Percentiles rank a stretch among this genome's conserved stretches.
Evolutionary conservation across 2,329 filamentous ascomycete genomes (phyloP).

Genomic region (Elsinoe ampelina): DNA sequence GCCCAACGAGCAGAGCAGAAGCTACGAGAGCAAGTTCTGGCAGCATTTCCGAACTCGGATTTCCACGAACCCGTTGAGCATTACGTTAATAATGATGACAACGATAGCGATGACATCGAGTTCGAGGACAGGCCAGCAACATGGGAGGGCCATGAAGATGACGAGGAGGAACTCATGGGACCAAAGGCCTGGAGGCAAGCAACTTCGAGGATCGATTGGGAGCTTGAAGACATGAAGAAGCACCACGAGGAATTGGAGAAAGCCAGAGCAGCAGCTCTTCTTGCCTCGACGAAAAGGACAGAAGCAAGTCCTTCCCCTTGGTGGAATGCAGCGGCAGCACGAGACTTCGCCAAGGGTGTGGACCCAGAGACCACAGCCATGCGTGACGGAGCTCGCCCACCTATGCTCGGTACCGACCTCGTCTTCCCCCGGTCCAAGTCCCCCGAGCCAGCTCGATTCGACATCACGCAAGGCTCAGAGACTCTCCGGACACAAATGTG

Average conservation of each 20-base stretch:
- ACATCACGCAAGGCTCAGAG: slow-evolving; percentile 58
- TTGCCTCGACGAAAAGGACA: slow-evolving; percentile 22
- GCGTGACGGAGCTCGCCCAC: slow-evolving; percentile 57
- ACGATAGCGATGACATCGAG: slow-evolving; percentile 40
- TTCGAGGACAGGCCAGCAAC: slow-evolving; percentile 31
- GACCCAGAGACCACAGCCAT: slow-evolving; percentile 43
- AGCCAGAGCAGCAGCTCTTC: slow-evolving; percentile 36
- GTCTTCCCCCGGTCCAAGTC: slow-evolving; percentile 73
- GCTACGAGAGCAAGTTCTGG: slow-evolving; percentile 65
- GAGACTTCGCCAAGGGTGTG: slow-evolving; percentile 15
- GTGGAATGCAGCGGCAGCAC: slow-evolving; percentile 30
- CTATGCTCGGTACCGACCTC: slow-evolving; percentile 79
- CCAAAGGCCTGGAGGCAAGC: slow-evolving; percentile 44
- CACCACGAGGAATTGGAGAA: slow-evolving; percentile 59
- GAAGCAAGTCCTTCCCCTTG: slow-evolving; percentile 25
- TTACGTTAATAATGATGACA: slow-evolving; percentile 58
- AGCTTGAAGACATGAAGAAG: slow-evolving; percentile 70
- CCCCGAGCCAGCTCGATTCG: slow-evolving; percentile 74
- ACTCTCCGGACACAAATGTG: slow-evolving; percentile 41
- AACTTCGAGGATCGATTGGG: slow-evolving; percentile 59
- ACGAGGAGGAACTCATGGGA: slow-evolving; percentile 20
- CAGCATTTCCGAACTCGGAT: slow-evolving; percentile 64
- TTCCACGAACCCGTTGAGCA: slow-evolving; percentile 63
- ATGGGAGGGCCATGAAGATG: slow-evolving; percentile 30
- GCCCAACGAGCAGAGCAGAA: slow-evolving; percentile 72